These are phyloP conservation scores for Schizochytrium sp. DNA, from an alignment of 108 stramenopile genomes.

Conservation along the genomic window DNA sequence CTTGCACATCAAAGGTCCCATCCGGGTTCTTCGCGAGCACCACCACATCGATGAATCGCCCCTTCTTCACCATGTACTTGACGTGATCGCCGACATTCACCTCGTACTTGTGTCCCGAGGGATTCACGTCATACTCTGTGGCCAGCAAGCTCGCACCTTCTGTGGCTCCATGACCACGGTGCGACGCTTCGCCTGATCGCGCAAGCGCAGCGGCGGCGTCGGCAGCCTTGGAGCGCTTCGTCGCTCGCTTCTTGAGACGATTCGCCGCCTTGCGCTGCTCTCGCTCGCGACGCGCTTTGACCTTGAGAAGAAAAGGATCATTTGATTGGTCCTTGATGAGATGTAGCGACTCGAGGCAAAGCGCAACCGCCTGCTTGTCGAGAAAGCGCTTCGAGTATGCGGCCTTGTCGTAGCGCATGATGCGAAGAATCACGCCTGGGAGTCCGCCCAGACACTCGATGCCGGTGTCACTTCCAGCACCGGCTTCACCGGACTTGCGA, in stretches of 20 bases:
- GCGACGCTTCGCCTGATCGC: background rate
- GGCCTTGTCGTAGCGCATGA: background rate
- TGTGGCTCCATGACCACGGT: background rate
- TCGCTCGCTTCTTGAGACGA: background rate
- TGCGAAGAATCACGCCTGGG: background rate
- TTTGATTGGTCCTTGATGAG: background rate
- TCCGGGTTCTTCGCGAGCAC: constrained; percentile 16
- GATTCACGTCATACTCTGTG: background rate
- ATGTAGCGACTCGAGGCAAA: constrained; percentile 12
- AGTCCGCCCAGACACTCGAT: constrained; percentile 1
- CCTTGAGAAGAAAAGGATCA: background rate
- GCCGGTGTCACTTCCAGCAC: background rate
- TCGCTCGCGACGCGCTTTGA: background rate
- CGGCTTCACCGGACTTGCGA: background rate
- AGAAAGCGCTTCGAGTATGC: background rate
- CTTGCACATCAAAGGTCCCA: constrained; percentile 19
- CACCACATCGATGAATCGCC: background rate
- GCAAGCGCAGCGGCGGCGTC: background rate
- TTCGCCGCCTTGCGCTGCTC: background rate
- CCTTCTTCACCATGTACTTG: background rate
- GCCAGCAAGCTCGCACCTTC: background rate
- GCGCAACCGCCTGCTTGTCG: background rate
- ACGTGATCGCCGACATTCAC: background rate
- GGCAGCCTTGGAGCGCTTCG: background rate
- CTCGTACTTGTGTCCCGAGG: background rate